phyloP scores from a whole-genome alignment of 805 yeast species.

The Ogataea henricii region DNA sequence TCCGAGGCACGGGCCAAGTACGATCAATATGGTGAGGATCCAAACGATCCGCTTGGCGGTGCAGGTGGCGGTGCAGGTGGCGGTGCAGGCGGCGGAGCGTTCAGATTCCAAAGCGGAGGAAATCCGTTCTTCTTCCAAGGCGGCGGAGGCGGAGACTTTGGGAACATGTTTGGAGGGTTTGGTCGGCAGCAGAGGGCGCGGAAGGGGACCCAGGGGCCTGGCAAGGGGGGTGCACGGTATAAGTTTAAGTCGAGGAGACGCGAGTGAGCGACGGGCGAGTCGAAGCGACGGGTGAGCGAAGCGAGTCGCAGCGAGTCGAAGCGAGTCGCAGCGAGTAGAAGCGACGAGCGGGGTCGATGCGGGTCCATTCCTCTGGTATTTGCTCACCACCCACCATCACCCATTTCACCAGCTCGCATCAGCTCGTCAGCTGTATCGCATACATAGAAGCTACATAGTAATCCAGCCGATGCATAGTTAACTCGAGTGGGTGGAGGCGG shows the following conservation, averaged over 20 bases:
- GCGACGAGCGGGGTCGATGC: no score
- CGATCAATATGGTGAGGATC: slow-evolving; percentile 44
- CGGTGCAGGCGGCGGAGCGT: slow-evolving; percentile 3
- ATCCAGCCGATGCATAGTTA: no score
- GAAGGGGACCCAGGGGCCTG: slow-evolving; percentile 10
- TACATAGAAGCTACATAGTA: no score
- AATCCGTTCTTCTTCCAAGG: slow-evolving; percentile 11
- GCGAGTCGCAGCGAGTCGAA: no score
- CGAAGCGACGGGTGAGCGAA: no score
- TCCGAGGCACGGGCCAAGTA: slow-evolving; percentile 63
- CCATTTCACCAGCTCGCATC: no score
- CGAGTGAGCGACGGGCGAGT: neutral
- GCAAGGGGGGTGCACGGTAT: slow-evolving; percentile 3
- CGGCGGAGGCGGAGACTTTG: slow-evolving; percentile 12
- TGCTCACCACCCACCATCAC: no score
- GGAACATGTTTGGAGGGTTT: slow-evolving; percentile 8
- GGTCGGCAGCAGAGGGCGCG: neutral
- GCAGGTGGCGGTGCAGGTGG: slow-evolving; percentile 8
- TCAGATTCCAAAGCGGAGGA: slow-evolving; percentile 18
- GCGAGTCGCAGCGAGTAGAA: no score
- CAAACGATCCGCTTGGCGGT: slow-evolving; percentile 22
- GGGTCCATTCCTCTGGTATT: no score
- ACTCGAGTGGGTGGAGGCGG: no score
- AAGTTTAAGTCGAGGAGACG: slow-evolving; percentile 7
- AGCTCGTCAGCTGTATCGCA: no score